phyloP scores from a whole-genome alignment of 352 stramenopile genomes.

The Phytophthora sojae region DNA sequence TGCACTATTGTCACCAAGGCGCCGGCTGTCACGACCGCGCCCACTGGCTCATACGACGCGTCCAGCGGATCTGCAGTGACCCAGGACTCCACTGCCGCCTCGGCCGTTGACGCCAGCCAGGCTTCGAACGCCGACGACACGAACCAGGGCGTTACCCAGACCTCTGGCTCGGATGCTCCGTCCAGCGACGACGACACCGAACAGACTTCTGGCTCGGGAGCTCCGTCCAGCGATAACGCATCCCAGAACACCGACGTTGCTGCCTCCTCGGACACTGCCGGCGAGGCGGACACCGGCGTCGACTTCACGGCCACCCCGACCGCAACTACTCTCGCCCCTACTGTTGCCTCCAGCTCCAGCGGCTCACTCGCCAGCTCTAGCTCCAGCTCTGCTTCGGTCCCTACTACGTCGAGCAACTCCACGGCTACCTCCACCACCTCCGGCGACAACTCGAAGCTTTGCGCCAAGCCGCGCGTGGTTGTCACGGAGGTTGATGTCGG shows the following conservation, averaged over 20 bases:
- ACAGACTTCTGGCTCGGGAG: not conserved
- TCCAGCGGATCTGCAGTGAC: constrained; percentile 14
- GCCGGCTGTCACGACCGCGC: not conserved
- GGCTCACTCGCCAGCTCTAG: constrained; percentile 12
- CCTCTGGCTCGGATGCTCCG: not conserved
- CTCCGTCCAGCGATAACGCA: constrained; percentile 2
- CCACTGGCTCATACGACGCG: not conserved
- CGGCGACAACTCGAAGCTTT: constrained; percentile 37
- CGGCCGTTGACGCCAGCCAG: constrained; percentile 9
- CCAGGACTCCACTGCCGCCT: constrained; percentile 2
- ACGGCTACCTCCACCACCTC: not conserved
- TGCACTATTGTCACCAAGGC: constrained; percentile 10
- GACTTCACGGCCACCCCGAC: constrained; percentile 7
- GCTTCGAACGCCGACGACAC: constrained; percentile 3
- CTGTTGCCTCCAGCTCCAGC: constrained; percentile 14
- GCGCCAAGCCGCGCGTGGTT: constrained; percentile 43
- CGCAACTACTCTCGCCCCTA: constrained; percentile 8
- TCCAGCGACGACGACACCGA: constrained; percentile 34
- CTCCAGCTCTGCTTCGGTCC: not conserved
- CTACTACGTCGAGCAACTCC: constrained; percentile 4
- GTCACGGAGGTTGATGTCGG: constrained; percentile 52
- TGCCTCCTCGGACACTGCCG: constrained; percentile 1
- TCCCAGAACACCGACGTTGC: constrained; percentile 18
- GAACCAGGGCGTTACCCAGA: not conserved
- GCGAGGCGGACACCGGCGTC: constrained; percentile 4